phyloP scores from a whole-genome alignment of 768 basidiomycete genomes.

The Panaeolus cyanescens region DNA sequence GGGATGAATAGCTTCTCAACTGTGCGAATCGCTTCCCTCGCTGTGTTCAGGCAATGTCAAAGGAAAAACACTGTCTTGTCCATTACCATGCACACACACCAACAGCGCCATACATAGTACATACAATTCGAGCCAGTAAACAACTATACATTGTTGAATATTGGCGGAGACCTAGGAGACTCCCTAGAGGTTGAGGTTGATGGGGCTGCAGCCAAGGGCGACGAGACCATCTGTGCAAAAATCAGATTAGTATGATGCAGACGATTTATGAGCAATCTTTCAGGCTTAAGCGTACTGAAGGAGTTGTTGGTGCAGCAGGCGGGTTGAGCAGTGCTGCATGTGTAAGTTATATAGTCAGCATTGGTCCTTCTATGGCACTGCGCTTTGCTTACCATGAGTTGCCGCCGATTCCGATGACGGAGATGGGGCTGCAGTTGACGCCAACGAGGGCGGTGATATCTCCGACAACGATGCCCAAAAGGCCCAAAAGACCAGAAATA shows the following conservation, averaged over 20 bases:
- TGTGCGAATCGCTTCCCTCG: too few relatives aligned
- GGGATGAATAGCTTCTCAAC: too few relatives aligned
- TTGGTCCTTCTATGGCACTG: too few relatives aligned
- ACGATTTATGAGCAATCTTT: too few relatives aligned
- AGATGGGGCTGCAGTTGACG: conserved; percentile 28
- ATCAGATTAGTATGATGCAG: neutral
- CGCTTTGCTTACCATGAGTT: conserved; percentile 20
- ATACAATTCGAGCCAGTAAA: neutral
- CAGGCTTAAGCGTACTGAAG: conserved; percentile 26
- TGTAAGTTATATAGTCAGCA: neutral
- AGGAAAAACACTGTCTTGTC: neutral
- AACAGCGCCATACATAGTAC: neutral
- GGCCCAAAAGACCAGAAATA: conserved; percentile 8
- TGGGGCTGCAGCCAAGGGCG: conserved; percentile 28
- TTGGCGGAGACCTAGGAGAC: neutral
- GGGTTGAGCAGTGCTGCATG: conserved; percentile 24
- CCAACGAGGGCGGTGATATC: conserved; percentile 26
- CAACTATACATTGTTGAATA: neutral
- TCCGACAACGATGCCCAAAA: conserved; percentile 19
- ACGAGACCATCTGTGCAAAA: conserved; percentile 23
- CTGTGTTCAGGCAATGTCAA: too few relatives aligned
- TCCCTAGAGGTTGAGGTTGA: conserved; percentile 27
- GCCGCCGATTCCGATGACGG: conserved; percentile 21
- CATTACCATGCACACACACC: neutral
- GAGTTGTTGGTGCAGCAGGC: conserved; percentile 33